Evolutionary conservation across 805 yeast species (phyloP).

Genomic region (Brettanomyces anomalus): DNA sequence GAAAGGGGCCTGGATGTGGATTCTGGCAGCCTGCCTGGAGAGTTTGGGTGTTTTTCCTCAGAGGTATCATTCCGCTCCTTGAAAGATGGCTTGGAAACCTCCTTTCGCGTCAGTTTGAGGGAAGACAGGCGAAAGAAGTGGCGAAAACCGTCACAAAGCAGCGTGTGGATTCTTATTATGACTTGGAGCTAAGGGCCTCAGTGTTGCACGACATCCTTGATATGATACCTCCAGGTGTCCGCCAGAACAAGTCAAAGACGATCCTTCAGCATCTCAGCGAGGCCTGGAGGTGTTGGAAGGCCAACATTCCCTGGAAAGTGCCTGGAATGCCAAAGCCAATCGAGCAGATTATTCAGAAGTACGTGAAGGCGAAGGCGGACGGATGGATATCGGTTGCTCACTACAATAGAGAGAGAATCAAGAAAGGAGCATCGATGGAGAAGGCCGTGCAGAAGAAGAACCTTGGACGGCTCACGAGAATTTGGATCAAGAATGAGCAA

Average conservation of each 20-base stretch:
- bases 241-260: conserved; percentile 77
- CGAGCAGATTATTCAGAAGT: conserved; percentile 76
- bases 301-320: conserved; percentile 95
- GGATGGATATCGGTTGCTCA: conserved; percentile 95
- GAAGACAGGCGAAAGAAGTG: conserved; percentile 83
- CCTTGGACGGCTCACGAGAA: conserved; percentile 79
- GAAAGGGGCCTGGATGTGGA: conserved; percentile 98
- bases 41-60: conserved; percentile 84
- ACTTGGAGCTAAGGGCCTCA: conserved; percentile 83
- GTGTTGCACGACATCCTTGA: conserved; percentile 94
- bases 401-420: conserved; percentile 80
- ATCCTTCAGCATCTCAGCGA: conserved; percentile 91
- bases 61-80: conserved; percentile 85
- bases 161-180: conserved; percentile 90
- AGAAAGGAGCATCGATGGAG: conserved; percentile 86
- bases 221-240: conserved; percentile 93
- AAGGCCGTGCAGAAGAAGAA: conserved; percentile 92
- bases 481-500: conserved; percentile 91
- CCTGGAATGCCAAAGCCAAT: conserved; percentile 93
- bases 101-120: conserved; percentile 89
- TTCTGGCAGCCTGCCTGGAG: conserved; percentile 99
- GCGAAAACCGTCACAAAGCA: conserved; percentile 95
- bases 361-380: conserved; percentile 91
- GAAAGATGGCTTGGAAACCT: conserved; percentile 95
- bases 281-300: conserved; percentile 99